Base-by-base conservation (phyloP, 2,329 filamentous ascomycete genomes). In the Gyromitra esculenta region DNA sequence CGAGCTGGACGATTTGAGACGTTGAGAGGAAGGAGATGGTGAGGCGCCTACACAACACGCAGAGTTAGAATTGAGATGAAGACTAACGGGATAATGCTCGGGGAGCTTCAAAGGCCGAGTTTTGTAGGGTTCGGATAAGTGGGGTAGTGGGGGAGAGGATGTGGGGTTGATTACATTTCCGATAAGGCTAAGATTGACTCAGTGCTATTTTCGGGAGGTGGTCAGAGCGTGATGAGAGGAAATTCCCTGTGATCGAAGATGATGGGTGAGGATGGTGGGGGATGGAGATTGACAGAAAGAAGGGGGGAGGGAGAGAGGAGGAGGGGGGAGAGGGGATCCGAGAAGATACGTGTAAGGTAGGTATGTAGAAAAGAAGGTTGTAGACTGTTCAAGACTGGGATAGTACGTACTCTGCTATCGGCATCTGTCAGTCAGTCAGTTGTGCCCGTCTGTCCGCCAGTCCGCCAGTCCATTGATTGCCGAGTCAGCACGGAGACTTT, bases 21-120 rank as follows among this genome's bases (percentile, higher is more conserved):
- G 93, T 91, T 82, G 92, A 89, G 79, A 91, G 89, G 79, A 91
- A 91, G 82, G 91, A 91, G 83, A 97, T 92, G 84, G 89, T 93
- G 84, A 97, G 89, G 84, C 91, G 92, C 94, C 93, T 97, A 80
- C 50, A 50, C 31, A 64, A 48, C 48, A 48, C 52, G 35, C 41
- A 52, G 18, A 43, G 69, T 73, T 54, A 67, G 57, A 57, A 39
- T 62, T 41, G 64, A 56, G 56, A 67, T n/a, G 59, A 54, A 43
- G 18, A 18, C 6, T 54, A 13, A 54, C 25, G 39, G 37, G 37
- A n/a, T 31, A 54, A n/a, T 25, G 37, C n/a, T 60, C 25, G 21
- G 31, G 66, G 25, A 50, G 65, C 52, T 60, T 54, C 56, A 31
- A 21, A 60, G 54, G 60, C 25, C 35, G 37, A 39, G 54, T 18